Evolutionary conservation across 1,284 basidiomycete genomes (phyloP), one percentile per base, ranked within the genome.

Genomic region (Phaffia rhodozyma): DNA sequence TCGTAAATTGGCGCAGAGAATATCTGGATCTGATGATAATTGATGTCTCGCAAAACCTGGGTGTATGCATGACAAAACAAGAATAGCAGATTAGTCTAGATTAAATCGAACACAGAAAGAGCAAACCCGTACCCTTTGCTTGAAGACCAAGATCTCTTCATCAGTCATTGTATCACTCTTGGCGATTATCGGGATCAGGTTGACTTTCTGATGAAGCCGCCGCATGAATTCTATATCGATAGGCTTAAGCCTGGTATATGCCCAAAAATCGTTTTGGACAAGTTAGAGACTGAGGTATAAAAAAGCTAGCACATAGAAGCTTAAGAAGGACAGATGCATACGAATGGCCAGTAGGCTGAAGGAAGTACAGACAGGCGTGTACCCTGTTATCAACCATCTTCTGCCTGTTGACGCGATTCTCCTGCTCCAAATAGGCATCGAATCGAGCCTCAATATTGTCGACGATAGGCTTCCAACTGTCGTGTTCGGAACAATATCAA

Each of bases 161-260:
- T 97, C 91, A 38, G 93, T 97, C 77, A 97, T 77, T 47, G 93
- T 97, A 75, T 97, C 92, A 21, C 91, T 84, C 79, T 97, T 97
- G 67, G 92, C 92, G 71, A 97, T 96, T 73, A 97, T 84, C 62
- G 92, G 92, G 71, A 97, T 96, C 68, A 97, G 79, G 79, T 97
- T 97, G 79, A 97, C 92, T 77, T 89, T 91, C 70, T 87, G 89
- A 78, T 96, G 92, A 63, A 97, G 83, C 70, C 89, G 83, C 69
- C 89, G 85, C 92, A 97, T 96, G 77, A 96, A 96, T 76, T 97
- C 93, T 68, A 97, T 87, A 75, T 97, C 93, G 72, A 97, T 87
- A 67, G 91, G 90, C 78, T 94, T 94, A 71, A 97, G 81, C 11
- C 91, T 94, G 69, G 13, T 30, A 29, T 29, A 51, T 60, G 23